phyloP scores from a whole-genome alignment of 1,284 basidiomycete species.

The Trametes pubescens region DNA sequence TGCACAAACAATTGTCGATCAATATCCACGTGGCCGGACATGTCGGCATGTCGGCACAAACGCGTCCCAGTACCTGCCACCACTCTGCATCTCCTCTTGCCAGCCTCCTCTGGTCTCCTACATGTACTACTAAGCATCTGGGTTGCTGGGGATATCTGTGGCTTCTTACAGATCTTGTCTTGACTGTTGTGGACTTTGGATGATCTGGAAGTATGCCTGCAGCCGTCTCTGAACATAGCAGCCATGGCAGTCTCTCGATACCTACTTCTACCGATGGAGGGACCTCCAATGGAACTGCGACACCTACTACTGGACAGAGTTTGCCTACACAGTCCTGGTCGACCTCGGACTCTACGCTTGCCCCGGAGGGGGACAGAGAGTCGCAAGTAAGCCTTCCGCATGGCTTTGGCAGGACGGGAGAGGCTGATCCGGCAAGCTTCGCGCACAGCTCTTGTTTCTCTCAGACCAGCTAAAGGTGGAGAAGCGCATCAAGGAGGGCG shows the following conservation, averaged over 20 bases:
- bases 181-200: background rate
- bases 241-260: slow-evolving; percentile 23
- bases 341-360: slow-evolving; percentile 16
- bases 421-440: slow-evolving; percentile 10
- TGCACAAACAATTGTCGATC: background rate
- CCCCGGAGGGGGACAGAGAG: slow-evolving; percentile 19
- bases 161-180: background rate
- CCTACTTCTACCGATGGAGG: slow-evolving; percentile 26
- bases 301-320: slow-evolving; percentile 21
- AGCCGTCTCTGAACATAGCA: slow-evolving; percentile 13
- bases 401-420: no score
- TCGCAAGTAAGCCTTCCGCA: slow-evolving; percentile 15
- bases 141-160: background rate
- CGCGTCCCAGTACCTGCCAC: background rate
- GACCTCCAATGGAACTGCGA: slow-evolving; percentile 18
- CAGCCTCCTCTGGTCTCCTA: background rate
- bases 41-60: background rate
- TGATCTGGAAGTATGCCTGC: slow-evolving; percentile 18
- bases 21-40: background rate
- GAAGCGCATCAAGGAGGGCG: slow-evolving; percentile 85
- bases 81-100: background rate
- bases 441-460: slow-evolving; percentile 68
- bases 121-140: background rate
- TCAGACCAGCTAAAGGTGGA: slow-evolving; percentile 73
- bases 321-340: slow-evolving; percentile 12